Conservation (phyloP, 192 early-diverging fungal species). For the Rhizoclosmatium globosum region DNA sequence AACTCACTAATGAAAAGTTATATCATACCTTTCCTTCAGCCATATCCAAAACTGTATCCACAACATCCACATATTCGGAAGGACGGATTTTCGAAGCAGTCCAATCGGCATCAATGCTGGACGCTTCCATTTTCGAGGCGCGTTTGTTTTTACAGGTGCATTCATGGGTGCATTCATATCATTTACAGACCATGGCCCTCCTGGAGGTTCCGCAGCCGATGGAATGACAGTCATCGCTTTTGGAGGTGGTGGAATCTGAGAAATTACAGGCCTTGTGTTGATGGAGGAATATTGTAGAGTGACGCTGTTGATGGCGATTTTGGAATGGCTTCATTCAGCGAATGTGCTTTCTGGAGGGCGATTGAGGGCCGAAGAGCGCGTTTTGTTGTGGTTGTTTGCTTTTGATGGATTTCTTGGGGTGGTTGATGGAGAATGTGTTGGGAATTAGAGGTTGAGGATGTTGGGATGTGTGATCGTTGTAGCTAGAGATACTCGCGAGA, state of each 20-base stretch:
- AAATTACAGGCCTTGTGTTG: not conserved
- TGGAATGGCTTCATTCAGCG: not conserved
- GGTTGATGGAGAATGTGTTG: not conserved
- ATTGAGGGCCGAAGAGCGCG: not conserved
- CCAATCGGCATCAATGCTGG: not conserved
- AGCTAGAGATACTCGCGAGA: too few relatives aligned
- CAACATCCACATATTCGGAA: constrained; percentile 25
- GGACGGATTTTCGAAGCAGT: not conserved
- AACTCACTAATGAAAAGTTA: not conserved
- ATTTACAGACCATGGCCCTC: not conserved
- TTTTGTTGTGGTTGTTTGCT: not conserved
- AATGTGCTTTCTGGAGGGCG: not conserved
- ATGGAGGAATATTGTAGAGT: not conserved
- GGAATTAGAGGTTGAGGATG: too few relatives aligned
- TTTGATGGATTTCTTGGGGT: not conserved
- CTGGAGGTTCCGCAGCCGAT: not conserved
- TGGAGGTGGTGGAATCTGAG: not conserved
- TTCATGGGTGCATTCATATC: not conserved
- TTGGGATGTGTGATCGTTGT: too few relatives aligned
- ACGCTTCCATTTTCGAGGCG: not conserved
- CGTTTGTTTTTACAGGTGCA: not conserved
- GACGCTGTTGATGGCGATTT: not conserved
- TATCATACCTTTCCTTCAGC: not conserved
- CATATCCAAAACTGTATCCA: constrained; percentile 25
- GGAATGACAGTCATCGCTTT: constrained; percentile 15